A percentile compares a stretch with the other conserved stretches of the same genome.
Conservation (phyloP, 257 asterid species). For the Parsonsia alboflavescens region DNA sequence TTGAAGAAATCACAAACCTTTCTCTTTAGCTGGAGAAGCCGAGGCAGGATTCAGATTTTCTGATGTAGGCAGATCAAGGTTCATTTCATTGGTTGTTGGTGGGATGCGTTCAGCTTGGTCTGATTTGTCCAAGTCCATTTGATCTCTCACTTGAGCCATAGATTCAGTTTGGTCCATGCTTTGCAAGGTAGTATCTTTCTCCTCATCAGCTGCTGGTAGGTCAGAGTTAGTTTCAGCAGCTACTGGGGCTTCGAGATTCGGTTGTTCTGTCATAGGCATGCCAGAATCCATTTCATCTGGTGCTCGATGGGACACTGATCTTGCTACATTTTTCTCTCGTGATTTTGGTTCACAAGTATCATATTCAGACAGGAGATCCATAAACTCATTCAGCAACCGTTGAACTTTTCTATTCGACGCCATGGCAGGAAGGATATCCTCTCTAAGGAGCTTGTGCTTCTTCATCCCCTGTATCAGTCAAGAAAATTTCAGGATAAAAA, state of each 20-base stretch:
- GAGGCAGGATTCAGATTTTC: constrained; percentile 6
- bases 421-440: constrained; percentile 98
- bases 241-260: constrained; percentile 15
- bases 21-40: constrained; percentile 19
- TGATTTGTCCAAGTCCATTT: constrained; percentile 22
- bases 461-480: constrained; percentile 63
- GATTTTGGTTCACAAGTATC: constrained; percentile 31
- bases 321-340: constrained; percentile 21
- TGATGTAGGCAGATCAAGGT: constrained; percentile 33
- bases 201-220: constrained; percentile 23
- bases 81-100: constrained; percentile 33
- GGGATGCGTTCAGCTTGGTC: constrained; percentile 19
- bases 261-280: constrained; percentile 23
- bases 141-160: constrained; percentile 17
- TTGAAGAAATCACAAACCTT: constrained; percentile 24
- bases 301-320: constrained; percentile 20
- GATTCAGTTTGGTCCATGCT: constrained; percentile 30
- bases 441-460: constrained; percentile 87
- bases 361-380: constrained; percentile 75
- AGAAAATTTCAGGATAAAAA: constrained; percentile 12
- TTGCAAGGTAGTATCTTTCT: constrained; percentile 26
- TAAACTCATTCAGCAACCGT: constrained; percentile 77
- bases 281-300: constrained; percentile 34
- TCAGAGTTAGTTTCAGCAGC: constrained; percentile 21
- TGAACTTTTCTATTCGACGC: constrained; percentile 93